Evolutionary conservation across 371 early-diverging fungal species (phyloP).

Genomic region (Mortierella sp.): DNA sequence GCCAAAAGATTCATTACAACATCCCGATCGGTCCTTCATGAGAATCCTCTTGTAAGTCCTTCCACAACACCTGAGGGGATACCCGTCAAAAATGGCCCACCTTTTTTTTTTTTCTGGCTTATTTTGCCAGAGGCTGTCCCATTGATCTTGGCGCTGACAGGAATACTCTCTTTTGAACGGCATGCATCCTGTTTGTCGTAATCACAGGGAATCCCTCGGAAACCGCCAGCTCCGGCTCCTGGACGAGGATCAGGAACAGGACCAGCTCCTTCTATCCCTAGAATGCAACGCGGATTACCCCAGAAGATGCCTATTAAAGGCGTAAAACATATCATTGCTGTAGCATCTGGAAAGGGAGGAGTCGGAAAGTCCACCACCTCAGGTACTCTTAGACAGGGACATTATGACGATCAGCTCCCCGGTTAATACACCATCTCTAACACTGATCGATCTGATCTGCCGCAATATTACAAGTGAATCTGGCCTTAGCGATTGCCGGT

Average conservation of each 20-base stretch:
- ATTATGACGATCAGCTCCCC: background rate
- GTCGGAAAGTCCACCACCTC: constrained; percentile 92
- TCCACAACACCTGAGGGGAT: background rate
- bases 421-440: background rate
- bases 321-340: constrained; percentile 82
- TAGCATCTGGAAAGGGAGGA: constrained; percentile 92
- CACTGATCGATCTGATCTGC: background rate
- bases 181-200: background rate
- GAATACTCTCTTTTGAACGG: background rate
- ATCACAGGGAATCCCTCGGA: constrained; percentile 37
- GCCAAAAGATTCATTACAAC: constrained; percentile 49
- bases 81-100: too few species aligned
- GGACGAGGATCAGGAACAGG: constrained; percentile 31
- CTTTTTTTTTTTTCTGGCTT: too few species aligned
- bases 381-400: constrained; percentile 60
- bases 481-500: constrained; percentile 79
- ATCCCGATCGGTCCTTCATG: constrained; percentile 59
- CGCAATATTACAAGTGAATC: constrained; percentile 69
- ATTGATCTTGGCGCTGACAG: background rate
- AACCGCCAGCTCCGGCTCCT: constrained; percentile 35
- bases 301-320: constrained; percentile 73
- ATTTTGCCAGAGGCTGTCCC: too few species aligned
- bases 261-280: constrained; percentile 65
- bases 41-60: constrained; percentile 69
- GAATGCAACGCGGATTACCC: constrained; percentile 77